Conservation (phyloP, 2,329 filamentous ascomycete genomes). For the Aspergillus sojae region DNA sequence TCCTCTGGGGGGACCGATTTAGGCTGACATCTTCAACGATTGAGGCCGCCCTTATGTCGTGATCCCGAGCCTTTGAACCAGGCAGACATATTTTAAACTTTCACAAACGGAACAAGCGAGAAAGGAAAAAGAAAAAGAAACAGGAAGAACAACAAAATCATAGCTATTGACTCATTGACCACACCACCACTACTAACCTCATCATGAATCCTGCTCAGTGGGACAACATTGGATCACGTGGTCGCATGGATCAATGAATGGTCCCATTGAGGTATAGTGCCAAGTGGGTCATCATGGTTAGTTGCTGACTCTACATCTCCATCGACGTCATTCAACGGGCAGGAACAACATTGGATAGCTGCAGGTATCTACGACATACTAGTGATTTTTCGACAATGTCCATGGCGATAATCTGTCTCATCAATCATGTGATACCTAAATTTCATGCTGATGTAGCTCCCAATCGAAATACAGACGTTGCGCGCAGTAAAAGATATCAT, state of each 20-base stretch:
- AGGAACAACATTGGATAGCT: not conserved
- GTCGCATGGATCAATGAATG: not conserved
- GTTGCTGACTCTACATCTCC: not conserved
- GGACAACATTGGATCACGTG: not conserved
- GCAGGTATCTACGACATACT: too few species aligned
- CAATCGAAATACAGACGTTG: not conserved
- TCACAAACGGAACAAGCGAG: not conserved
- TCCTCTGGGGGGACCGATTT: not conserved
- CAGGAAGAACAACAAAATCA: too few species aligned
- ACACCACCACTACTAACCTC: not conserved
- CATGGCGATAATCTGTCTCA: not conserved
- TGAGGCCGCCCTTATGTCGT: not conserved
- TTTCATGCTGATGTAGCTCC: not conserved
- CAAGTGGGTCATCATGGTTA: not conserved
- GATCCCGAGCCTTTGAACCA: not conserved
- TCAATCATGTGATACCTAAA: not conserved
- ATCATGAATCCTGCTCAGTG: not conserved
- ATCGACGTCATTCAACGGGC: not conserved
- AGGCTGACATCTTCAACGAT: not conserved
- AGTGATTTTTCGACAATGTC: not conserved
- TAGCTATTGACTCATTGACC: not conserved
- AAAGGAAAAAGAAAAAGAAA: not conserved
- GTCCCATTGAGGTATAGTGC: not conserved
- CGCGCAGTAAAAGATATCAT: not conserved
- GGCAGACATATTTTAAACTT: not conserved